Base-by-base conservation (phyloP, 169 alveolate genomes). In the Eimeria mitis region DNA sequence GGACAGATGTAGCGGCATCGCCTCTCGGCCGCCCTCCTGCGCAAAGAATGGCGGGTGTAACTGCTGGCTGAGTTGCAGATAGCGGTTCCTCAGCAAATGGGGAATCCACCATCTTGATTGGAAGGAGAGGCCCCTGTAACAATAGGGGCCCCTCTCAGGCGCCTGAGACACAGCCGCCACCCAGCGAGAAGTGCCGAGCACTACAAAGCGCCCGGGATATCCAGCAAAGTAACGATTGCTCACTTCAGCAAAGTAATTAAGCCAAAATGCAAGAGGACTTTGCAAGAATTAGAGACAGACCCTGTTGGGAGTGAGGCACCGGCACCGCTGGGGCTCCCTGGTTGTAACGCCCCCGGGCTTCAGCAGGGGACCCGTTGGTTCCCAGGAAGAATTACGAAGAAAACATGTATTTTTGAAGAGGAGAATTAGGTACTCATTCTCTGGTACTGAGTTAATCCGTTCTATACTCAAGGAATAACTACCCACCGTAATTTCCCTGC, bases 31-130 rank as follows among this genome's bases (percentile, higher is more conserved):
- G 59, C 31, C 47, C 88, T n/a, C 65, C 88, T 6, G 23, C 25
- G 34, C 34, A 42, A 34, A 34, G 56, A 56, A 23, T 16, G 7
- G 90, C 63, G 37, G 90, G 90, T 49, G 90, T 37, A 21, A 9
- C 37, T 83, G 90, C 90, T 54, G 90, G 90, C 75, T 83, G 90
- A 2, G 90, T 83, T 52, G 90, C 76, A 40, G 90, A 37, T 19
- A 83, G 54, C 21, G 56, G 47, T 52, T 56, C 90, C 54, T 83
- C 90, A 31, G 70, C 52, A 21, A 56, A 83, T 1, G 90, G 90
- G 56, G 90, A 83, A 56, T 54, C 75, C 75, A 54, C 90, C 76
- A 56, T 54, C 56, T 40, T 83, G 90, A 2, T 37, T 16, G 90
- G 54, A 83, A 54, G 75, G 37, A 31, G 76, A 83, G 70, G 76